Evolutionary conservation across 23 red algal species (phyloP).

Genomic region (Gracilaria domingensis): DNA sequence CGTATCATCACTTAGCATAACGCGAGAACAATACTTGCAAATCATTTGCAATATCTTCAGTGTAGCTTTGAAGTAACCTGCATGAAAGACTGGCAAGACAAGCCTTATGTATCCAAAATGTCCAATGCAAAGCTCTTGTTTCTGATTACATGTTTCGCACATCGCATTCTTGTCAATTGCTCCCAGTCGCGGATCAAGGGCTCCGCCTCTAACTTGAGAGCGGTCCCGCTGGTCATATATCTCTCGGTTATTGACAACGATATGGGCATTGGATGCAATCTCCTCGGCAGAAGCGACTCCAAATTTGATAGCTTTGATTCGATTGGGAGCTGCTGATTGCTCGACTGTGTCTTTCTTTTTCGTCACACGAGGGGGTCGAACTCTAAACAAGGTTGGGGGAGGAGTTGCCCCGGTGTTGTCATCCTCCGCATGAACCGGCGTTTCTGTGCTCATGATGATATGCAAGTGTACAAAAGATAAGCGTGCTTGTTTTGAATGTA

Average conservation of each 20-base stretch:
- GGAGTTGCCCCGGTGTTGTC: not conserved
- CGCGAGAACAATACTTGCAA: slow-evolving; percentile 90
- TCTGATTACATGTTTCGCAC: slow-evolving; percentile 90
- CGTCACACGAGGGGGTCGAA: slow-evolving; percentile 45
- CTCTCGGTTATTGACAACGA: slow-evolving; percentile 65
- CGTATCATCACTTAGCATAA: slow-evolving; percentile 53
- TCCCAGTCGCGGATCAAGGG: slow-evolving; percentile 84
- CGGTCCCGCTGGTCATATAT: slow-evolving; percentile 73
- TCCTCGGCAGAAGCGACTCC: slow-evolving; percentile 78
- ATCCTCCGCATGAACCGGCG: not conserved
- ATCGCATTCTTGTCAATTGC: slow-evolving; percentile 86
- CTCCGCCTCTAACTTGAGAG: slow-evolving; percentile 64
- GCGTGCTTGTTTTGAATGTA: no score
- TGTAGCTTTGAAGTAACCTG: slow-evolving; percentile 88
- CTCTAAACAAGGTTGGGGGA: not conserved
- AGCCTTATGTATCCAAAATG: slow-evolving; percentile 94
- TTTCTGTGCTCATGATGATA: slow-evolving; percentile 9
- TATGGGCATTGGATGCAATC: slow-evolving; percentile 69
- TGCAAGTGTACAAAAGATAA: not conserved
- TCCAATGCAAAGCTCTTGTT: slow-evolving; percentile 85
- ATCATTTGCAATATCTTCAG: slow-evolving; percentile 93
- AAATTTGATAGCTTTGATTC: slow-evolving; percentile 81
- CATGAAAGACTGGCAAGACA: slow-evolving; percentile 92
- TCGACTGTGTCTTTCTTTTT: slow-evolving; percentile 55
- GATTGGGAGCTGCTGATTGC: slow-evolving; percentile 53